Evolutionary conservation across 306 rosid genomes (phyloP).

Genomic region (Trifolium subterraneum): DNA sequence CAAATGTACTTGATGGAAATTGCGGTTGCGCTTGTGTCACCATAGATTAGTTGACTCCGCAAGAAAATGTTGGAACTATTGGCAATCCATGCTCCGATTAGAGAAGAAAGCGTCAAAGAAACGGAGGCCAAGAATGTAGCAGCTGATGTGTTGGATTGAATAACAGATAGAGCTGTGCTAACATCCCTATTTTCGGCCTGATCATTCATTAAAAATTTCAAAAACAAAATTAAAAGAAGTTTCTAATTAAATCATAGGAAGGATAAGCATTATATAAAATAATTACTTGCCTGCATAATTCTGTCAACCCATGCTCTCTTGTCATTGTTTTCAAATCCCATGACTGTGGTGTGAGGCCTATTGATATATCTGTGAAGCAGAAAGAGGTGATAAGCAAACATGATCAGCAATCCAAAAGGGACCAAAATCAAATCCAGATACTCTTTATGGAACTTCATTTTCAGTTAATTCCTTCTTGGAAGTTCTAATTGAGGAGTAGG

Average conservation of each 20-base stretch:
- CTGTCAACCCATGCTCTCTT: slow-evolving; percentile 74
- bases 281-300: slow-evolving; percentile 67
- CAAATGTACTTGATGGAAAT: slow-evolving; percentile 66
- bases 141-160: slow-evolving; percentile 66
- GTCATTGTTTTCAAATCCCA: slow-evolving; percentile 76
- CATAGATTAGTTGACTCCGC: slow-evolving; percentile 58
- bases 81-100: slow-evolving; percentile 82
- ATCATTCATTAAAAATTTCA: background rate
- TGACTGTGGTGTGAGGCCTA: slow-evolving; percentile 69
- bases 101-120: slow-evolving; percentile 68
- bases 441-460: slow-evolving; percentile 63
- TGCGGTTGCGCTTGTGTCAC: slow-evolving; percentile 57
- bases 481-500: slow-evolving; percentile 4
- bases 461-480: background rate
- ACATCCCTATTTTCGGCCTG: slow-evolving; percentile 60
- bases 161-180: slow-evolving; percentile 52
- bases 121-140: slow-evolving; percentile 68
- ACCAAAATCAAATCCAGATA: slow-evolving; percentile 73
- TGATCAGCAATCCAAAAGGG: slow-evolving; percentile 69
- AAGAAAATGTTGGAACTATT: slow-evolving; percentile 48
- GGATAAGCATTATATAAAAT: background rate
- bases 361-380: slow-evolving; percentile 66
- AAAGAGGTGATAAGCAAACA: slow-evolving; percentile 69
- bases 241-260: slow-evolving; percentile 2
- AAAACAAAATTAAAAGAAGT: background rate